Evolutionary conservation across 108 stramenopile genomes (phyloP).

Genomic region (Thalassiosira profunda): DNA sequence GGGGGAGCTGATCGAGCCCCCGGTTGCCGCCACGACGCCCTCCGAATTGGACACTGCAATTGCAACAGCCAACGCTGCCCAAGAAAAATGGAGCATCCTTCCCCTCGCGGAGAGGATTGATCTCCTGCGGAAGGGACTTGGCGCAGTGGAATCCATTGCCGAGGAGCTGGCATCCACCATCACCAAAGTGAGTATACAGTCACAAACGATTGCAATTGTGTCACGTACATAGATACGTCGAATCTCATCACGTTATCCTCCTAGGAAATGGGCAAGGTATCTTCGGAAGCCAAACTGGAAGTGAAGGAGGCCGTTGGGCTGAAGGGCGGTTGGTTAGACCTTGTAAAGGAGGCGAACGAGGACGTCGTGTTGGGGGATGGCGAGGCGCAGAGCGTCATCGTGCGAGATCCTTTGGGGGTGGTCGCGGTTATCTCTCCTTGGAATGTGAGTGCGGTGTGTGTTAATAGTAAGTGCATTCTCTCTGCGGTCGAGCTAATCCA

Average conservation of each 20-base stretch:
- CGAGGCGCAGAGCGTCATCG: slow-evolving; percentile 52
- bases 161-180: slow-evolving; percentile 52
- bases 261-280: slow-evolving; percentile 91
- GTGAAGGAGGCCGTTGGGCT: slow-evolving; percentile 61
- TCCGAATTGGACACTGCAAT: slow-evolving; percentile 56
- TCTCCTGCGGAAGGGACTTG: slow-evolving; percentile 52
- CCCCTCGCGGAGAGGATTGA: slow-evolving; percentile 60
- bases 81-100: slow-evolving; percentile 46
- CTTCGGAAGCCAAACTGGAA: slow-evolving; percentile 77
- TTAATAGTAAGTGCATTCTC: not conserved
- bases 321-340: slow-evolving; percentile 65
- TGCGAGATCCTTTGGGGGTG: slow-evolving; percentile 84
- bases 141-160: slow-evolving; percentile 34
- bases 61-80: slow-evolving; percentile 47
- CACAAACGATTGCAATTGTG: slow-evolving; percentile 41
- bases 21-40: slow-evolving; percentile 59
- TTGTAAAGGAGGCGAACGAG: slow-evolving; percentile 58
- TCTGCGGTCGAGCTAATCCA: not conserved
- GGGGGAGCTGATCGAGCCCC: slow-evolving; percentile 56
- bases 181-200: slow-evolving; percentile 45
- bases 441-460: slow-evolving; percentile 48
- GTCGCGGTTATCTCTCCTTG: slow-evolving; percentile 82
- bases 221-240: too few species aligned
- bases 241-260: too few species aligned
- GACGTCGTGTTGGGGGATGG: slow-evolving; percentile 41